Base-by-base conservation (phyloP, 352 stramenopile genomes). In the Elongisporangium prolatum region DNA sequence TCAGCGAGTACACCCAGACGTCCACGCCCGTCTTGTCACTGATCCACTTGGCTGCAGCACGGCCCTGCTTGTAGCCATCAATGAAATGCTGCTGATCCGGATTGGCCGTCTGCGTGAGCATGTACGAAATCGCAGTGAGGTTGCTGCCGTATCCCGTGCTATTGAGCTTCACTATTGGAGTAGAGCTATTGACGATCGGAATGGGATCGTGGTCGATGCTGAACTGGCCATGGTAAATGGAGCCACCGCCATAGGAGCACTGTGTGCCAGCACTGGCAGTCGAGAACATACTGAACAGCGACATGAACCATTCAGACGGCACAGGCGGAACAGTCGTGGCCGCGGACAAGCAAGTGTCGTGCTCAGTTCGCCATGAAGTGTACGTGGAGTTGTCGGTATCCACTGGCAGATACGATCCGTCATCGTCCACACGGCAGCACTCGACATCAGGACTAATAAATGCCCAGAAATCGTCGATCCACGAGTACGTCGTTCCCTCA, bases 221-320 rank as follows among this genome's bases (percentile, higher is more conserved):
- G 57, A 91, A 88, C 72, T 59, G 71, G 53, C 78, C 78, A 63
- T 74, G 74, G 55, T 88, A 81, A 14, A 71, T 89, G 56, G 81
- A 88, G 2, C 76, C 81, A 54, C 81, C 81, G 65, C 81, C 79
- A 60, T 86, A 83, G 7, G 63, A 76, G 59, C 70, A 78, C 56
- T 54, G 68, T 0, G 67, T 68, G 18, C 78, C 77, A 37, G 81
- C 78, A 62, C 74, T 86, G 16, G 81, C 81, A 11, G 64, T 84
- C 4, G 75, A 64, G 55, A 91, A 91, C 66, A 91, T 89, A 52
- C 75, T 80, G 59, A 91, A 91, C 54, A 89, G 72, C 21, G 74
- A 86, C 72, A 87, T 89, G 72, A 79, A 91, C 54, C 72, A 67
- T 21, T 71, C 59, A 18, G 72, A 50, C 1, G 80, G 72, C 3